A percentile compares a stretch with the other conserved stretches of the same genome.
phyloP scores from a whole-genome alignment of 1,284 basidiomycete species.

The Amylostereum areolatum region DNA sequence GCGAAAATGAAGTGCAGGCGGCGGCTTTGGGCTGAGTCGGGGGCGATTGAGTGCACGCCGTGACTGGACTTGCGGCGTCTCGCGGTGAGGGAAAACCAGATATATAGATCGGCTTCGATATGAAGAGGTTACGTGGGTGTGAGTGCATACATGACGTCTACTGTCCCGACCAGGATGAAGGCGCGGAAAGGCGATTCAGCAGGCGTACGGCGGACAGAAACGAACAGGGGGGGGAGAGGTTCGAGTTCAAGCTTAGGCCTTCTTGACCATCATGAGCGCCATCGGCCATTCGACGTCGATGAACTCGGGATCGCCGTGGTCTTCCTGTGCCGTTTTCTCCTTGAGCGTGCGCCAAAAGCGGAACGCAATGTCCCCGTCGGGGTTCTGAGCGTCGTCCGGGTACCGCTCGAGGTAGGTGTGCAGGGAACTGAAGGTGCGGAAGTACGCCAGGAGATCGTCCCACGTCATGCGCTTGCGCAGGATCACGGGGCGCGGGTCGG shows the following conservation, averaged over 20 bases:
- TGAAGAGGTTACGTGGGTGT: no score
- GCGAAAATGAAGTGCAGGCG: no score
- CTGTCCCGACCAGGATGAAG: no score
- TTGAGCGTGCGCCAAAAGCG: conserved; percentile 38
- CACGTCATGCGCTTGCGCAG: conserved; percentile 60
- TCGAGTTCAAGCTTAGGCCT: neutral
- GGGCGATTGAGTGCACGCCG: no score
- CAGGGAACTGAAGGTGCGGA: conserved; percentile 69
- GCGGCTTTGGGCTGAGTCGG: no score
- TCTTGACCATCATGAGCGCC: conserved; percentile 52
- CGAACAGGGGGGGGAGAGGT: no score
- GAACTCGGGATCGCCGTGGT: conserved; percentile 32
- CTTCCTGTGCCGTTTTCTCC: conserved; percentile 31
- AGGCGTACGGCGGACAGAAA: no score
- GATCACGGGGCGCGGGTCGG: conserved; percentile 42
- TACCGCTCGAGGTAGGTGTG: conserved; percentile 64
- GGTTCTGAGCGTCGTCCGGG: conserved; percentile 47
- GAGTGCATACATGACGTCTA: no score
- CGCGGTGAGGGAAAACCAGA: no score
- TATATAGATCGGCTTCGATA: no score
- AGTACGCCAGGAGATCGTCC: conserved; percentile 60
- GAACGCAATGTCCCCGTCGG: conserved; percentile 57
- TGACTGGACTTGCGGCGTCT: no score
- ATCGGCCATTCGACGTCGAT: conserved; percentile 72
- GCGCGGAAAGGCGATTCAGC: no score